These are phyloP conservation scores for Pisolithus orientalis DNA, from an alignment of 768 basidiomycete species.

Conservation along the genomic window DNA sequence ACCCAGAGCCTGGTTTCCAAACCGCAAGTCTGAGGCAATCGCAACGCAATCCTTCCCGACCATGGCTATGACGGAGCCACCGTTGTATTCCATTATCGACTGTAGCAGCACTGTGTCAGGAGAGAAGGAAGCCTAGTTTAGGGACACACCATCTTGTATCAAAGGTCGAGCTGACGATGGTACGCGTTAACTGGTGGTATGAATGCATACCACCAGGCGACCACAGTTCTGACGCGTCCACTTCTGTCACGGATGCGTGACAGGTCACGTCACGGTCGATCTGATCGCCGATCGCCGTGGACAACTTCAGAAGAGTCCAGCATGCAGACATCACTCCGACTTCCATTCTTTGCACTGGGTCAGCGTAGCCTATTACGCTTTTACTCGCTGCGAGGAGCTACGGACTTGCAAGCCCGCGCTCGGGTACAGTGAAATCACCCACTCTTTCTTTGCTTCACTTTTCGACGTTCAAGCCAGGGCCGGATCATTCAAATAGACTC, in stretches of 20 bases:
- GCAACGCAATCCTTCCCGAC: constrained; percentile 98
- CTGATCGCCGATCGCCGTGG: not conserved
- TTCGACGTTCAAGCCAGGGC: constrained; percentile 31
- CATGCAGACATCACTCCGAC: not conserved
- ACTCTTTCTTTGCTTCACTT: not conserved
- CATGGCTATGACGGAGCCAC: constrained; percentile 99
- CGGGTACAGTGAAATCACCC: constrained; percentile 12
- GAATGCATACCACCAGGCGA: too few species aligned
- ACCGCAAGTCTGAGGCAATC: constrained; percentile 89
- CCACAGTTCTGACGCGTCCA: constrained; percentile 14
- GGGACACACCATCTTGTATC: not conserved
- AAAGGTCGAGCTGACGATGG: constrained; percentile 12
- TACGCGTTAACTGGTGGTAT: not conserved
- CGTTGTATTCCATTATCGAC: constrained; percentile 92
- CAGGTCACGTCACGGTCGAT: not conserved
- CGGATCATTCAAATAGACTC: constrained; percentile 53
- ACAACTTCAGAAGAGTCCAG: not conserved
- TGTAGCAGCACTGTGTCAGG: constrained; percentile 20
- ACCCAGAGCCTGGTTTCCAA: constrained; percentile 83
- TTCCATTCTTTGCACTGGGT: not conserved
- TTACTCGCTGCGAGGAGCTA: constrained; percentile 4
- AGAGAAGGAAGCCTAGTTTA: not conserved
- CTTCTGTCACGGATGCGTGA: constrained; percentile 8
- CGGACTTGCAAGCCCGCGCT: constrained; percentile 10
- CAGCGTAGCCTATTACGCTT: not conserved